These are phyloP conservation scores for Conticribra weissflogii DNA, from an alignment of 108 stramenopile species.

Conservation along the genomic window DNA sequence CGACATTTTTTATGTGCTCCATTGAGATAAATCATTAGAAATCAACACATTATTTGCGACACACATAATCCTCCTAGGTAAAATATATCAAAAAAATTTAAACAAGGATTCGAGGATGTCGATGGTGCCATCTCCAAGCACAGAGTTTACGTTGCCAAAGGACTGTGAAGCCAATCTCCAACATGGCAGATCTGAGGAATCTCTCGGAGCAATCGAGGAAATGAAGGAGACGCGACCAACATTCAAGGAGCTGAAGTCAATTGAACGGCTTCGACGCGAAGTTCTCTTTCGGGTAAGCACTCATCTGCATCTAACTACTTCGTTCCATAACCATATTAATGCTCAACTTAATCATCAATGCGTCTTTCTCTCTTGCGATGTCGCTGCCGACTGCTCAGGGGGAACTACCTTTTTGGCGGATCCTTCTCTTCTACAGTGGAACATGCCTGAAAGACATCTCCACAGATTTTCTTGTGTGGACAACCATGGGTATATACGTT, in stretches of 20 bases:
- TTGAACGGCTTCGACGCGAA: conserved; percentile 17
- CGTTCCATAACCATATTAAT: not conserved
- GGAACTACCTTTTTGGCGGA: conserved; percentile 31
- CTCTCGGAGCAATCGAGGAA: not conserved
- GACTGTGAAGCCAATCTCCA: too few species aligned
- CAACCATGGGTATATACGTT: conserved; percentile 42
- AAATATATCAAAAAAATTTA: too few species aligned
- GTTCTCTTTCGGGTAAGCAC: conserved; percentile 29
- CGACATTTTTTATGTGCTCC: too few species aligned
- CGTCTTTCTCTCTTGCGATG: not conserved
- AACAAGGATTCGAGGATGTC: too few species aligned
- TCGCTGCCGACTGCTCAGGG: too few species aligned
- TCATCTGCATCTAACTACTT: not conserved
- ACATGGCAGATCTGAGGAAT: not conserved
- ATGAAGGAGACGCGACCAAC: conserved; percentile 1
- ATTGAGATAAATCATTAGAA: too few species aligned
- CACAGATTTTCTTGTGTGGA: conserved; percentile 46
- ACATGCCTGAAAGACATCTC: conserved; percentile 25
- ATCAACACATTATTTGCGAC: too few species aligned
- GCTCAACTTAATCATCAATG: not conserved
- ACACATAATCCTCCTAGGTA: too few species aligned
- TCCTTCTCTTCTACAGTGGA: conserved; percentile 21
- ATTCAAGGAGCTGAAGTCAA: conserved; percentile 22
- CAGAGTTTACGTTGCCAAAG: not conserved
- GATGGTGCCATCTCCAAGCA: not conserved